Conservation (phyloP, 305 asterid species). For the Ajuga reptans region DNA sequence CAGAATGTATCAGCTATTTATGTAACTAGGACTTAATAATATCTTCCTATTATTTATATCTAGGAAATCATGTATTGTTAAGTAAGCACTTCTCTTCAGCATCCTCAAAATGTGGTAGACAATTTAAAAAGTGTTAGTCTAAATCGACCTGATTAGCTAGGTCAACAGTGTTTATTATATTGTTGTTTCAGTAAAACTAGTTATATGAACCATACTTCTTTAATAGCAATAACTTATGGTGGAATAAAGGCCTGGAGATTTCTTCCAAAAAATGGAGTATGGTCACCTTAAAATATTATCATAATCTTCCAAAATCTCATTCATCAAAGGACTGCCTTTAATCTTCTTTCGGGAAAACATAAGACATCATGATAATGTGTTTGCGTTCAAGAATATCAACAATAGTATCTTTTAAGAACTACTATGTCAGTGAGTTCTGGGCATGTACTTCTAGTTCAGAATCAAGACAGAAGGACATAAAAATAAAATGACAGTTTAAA, state of each 20-base stretch:
- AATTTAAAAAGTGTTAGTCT: not conserved
- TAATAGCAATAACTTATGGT: not conserved
- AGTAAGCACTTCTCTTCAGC: not conserved
- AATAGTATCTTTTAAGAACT: not conserved
- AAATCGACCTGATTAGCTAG: not conserved
- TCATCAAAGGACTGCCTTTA: not conserved
- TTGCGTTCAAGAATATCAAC: not conserved
- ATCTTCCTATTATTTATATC: not conserved
- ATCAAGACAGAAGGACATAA: conserved; percentile 16
- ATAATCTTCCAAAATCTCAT: not conserved
- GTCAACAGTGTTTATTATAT: not conserved
- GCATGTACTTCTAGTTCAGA: not conserved
- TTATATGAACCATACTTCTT: not conserved
- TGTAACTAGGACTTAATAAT: not conserved
- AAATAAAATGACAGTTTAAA: conserved; percentile 1
- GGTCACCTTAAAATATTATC: not conserved
- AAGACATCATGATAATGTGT: not conserved
- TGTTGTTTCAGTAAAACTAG: not conserved
- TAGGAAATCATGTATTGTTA: not conserved
- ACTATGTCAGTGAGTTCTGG: not conserved
- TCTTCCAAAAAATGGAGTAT: not conserved
- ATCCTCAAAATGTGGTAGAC: not conserved
- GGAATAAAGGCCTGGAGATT: not conserved
- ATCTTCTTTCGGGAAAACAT: not conserved
- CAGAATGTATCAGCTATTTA: conserved; percentile 1